These are phyloP conservation scores for Penicillium sp. DNA, from an alignment of 2,329 filamentous ascomycete species.

Conservation along the genomic window DNA sequence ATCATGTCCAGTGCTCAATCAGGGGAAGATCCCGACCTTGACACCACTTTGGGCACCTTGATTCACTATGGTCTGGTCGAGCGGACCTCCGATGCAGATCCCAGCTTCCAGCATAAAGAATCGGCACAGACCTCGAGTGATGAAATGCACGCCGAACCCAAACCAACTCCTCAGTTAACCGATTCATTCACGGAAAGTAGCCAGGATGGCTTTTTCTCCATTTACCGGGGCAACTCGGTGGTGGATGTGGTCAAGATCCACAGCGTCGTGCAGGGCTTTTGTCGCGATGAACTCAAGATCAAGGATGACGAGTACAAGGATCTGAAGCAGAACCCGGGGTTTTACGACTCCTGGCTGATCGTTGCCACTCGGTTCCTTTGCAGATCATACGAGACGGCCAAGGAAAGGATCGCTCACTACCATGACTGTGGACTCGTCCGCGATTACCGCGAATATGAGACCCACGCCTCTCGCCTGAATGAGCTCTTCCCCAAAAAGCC, in stretches of 20 bases:
- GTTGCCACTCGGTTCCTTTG: constrained; percentile 51
- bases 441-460: constrained; percentile 56
- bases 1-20: constrained; percentile 46
- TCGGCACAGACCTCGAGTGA: constrained; percentile 31
- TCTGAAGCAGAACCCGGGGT: constrained; percentile 32
- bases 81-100: constrained; percentile 45
- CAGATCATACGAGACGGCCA: constrained; percentile 51
- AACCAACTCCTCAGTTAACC: constrained; percentile 37
- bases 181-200: constrained; percentile 45
- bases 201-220: constrained; percentile 41
- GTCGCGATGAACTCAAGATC: constrained; percentile 53
- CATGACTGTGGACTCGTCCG: constrained; percentile 49
- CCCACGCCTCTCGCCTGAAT: constrained; percentile 50
- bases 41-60: constrained; percentile 53
- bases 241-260: constrained; percentile 57
- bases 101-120: constrained; percentile 23
- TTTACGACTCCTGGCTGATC: constrained; percentile 52
- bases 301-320: constrained; percentile 40
- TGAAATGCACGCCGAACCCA: constrained; percentile 32
- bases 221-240: constrained; percentile 36
- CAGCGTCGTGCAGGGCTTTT: constrained; percentile 56
- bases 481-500: constrained; percentile 48
- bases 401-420: constrained; percentile 46
- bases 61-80: constrained; percentile 56
- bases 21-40: constrained; percentile 48